Percentiles rank a stretch among this genome's conserved stretches.
Conservation (phyloP, 768 basidiomycete species). For the Rhizopogon vesiculosus region DNA sequence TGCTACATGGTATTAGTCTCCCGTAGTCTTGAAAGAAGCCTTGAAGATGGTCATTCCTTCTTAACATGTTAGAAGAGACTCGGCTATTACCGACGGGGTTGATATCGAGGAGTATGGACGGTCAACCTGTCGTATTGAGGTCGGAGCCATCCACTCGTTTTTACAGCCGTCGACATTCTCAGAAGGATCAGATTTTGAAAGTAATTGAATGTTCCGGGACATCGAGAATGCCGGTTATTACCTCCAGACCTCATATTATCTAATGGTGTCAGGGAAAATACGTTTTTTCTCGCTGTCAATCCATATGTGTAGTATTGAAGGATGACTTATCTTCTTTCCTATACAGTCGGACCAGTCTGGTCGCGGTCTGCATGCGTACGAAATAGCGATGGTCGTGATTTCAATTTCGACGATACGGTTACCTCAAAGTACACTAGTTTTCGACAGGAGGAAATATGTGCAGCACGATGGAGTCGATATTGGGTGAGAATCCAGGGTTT, state of each 20-base stretch:
- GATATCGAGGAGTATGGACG: background rate
- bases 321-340: no score
- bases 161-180: background rate
- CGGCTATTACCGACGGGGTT: conserved; percentile 1
- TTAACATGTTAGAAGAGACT: background rate
- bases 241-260: background rate
- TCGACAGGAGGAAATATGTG: background rate
- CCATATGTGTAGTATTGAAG: background rate
- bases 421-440: background rate
- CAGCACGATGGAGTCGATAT: background rate
- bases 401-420: background rate
- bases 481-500: no score
- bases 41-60: no score
- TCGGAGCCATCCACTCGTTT: background rate
- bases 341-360: no score
- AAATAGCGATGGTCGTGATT: background rate
- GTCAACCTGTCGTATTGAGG: background rate
- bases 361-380: background rate
- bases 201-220: background rate
- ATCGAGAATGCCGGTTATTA: background rate
- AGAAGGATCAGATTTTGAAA: background rate
- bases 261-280: background rate
- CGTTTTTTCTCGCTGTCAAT: background rate
- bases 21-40: no score
- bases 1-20: background rate